Evolutionary conservation across 805 yeast species (phyloP).

Genomic region (Yamadazyma olivae): DNA sequence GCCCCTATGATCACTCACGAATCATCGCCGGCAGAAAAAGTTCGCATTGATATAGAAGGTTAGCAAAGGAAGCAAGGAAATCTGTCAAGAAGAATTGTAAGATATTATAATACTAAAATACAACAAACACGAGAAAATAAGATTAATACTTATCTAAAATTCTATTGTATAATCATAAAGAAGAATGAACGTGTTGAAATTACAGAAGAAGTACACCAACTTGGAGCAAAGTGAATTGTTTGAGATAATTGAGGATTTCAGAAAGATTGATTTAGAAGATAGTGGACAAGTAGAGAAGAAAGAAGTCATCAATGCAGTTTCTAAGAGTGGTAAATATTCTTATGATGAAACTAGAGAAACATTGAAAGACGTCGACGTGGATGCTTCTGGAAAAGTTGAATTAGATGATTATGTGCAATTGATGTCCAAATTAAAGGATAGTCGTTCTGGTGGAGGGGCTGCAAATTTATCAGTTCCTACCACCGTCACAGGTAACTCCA

Average conservation of each 20-base stretch:
- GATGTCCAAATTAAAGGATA: slow-evolving; percentile 73
- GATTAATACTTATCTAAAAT: no score
- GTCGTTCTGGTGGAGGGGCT: slow-evolving; percentile 7
- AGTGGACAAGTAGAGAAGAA: slow-evolving; percentile 94
- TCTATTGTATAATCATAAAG: no score
- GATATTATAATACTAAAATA: no score
- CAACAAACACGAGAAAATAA: no score
- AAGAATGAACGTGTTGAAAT: slow-evolving; percentile 40
- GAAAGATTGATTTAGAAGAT: slow-evolving; percentile 83
- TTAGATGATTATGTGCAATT: slow-evolving; percentile 89
- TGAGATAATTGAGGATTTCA: slow-evolving; percentile 77
- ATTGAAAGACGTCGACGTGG: slow-evolving; percentile 84
- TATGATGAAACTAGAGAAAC: slow-evolving; percentile 95
- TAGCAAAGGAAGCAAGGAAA: no score
- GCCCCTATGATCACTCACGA: no score
- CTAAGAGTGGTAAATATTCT: slow-evolving; percentile 73
- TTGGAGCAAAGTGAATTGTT: slow-evolving; percentile 86
- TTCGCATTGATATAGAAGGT: no score
- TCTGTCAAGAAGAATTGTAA: no score
- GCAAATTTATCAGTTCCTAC: background rate
- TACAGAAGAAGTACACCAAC: slow-evolving; percentile 77
- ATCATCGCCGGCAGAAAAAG: no score
- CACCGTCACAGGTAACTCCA: slow-evolving; percentile 4
- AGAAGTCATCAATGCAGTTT: slow-evolving; percentile 78
- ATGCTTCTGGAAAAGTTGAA: slow-evolving; percentile 96